Conservation (phyloP, 225 moss, liverwort and hornwort genomes). For the Neckera pumila region DNA sequence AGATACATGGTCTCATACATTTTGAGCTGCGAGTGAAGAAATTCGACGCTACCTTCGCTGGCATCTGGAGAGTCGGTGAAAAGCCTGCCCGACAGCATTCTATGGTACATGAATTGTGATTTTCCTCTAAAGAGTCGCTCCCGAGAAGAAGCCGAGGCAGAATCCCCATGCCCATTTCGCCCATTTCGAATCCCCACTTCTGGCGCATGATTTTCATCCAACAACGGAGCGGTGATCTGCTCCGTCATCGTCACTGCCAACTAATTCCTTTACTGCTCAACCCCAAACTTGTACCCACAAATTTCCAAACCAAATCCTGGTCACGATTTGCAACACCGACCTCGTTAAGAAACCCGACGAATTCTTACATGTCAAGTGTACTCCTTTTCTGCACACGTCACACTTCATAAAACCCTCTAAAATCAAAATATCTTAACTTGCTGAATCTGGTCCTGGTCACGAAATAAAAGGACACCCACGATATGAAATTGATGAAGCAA, state of each 20-base stretch:
- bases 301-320: background rate
- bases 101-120: constrained; percentile 29
- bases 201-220: background rate
- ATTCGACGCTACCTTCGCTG: constrained; percentile 21
- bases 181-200: background rate
- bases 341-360: background rate
- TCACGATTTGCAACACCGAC: background rate
- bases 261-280: background rate
- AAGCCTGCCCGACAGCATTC: constrained; percentile 12
- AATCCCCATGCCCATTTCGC: background rate
- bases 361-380: background rate
- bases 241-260: constrained; percentile 11
- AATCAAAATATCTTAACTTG: background rate
- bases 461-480: background rate
- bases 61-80: constrained; percentile 10
- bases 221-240: constrained; percentile 6
- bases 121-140: background rate
- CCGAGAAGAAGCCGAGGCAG: background rate
- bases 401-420: background rate
- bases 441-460: background rate
- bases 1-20: no score
- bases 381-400: background rate
- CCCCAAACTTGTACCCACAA: background rate
- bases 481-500: background rate
- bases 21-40: background rate